Conservation (phyloP, 2,329 filamentous ascomycete genomes). For the Xylaria sp. region DNA sequence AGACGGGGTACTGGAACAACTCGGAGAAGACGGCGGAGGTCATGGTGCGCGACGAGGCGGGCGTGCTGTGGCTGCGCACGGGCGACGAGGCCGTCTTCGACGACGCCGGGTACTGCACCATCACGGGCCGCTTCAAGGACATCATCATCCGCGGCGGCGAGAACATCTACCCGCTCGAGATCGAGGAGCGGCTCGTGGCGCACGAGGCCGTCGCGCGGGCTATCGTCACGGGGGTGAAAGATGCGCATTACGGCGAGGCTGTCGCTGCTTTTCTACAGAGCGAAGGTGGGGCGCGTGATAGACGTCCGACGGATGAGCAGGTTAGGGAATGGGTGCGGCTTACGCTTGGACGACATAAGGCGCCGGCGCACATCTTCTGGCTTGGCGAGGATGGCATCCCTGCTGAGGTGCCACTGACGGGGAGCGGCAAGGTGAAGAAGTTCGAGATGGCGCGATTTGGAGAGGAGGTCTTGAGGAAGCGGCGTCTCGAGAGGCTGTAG, state of each 20-base stretch:
- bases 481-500: conserved; percentile 59
- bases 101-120: conserved; percentile 74
- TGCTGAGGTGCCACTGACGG: conserved; percentile 70
- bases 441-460: conserved; percentile 69
- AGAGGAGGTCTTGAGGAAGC: conserved; percentile 64
- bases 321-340: conserved; percentile 71
- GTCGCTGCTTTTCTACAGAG: conserved; percentile 71
- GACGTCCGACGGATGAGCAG: conserved; percentile 61
- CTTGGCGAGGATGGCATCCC: conserved; percentile 72
- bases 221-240: conserved; percentile 75
- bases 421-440: conserved; percentile 77
- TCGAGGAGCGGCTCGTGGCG: conserved; percentile 75
- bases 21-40: conserved; percentile 75
- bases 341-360: conserved; percentile 73
- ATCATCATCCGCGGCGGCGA: conserved; percentile 82
- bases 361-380: conserved; percentile 80
- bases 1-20: conserved; percentile 75
- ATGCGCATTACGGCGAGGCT: conserved; percentile 78
- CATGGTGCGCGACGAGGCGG: conserved; percentile 64
- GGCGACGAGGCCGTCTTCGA: conserved; percentile 78
- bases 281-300: conserved; percentile 32
- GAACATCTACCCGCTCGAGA: conserved; percentile 79
- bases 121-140: conserved; percentile 82
- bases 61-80: conserved; percentile 71
- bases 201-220: conserved; percentile 72